phyloP scores from a whole-genome alignment of 495 filamentous ascomycete genomes.

The Neurospora tetrasperma region DNA sequence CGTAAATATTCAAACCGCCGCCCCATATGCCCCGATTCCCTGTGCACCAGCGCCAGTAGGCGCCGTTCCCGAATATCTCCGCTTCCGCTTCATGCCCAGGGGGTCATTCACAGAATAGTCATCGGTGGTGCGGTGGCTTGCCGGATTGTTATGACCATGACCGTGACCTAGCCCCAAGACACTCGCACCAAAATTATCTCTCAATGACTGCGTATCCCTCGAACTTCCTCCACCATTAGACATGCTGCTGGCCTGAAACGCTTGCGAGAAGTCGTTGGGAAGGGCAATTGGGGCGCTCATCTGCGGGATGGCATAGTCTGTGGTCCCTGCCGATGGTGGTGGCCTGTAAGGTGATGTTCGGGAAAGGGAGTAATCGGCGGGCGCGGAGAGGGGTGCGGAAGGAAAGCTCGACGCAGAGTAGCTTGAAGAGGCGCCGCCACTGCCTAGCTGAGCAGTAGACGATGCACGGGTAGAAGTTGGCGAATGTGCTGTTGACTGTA shows the following conservation, averaged over 20 bases:
- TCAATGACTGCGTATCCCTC: constrained; percentile 28
- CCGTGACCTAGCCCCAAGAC: constrained; percentile 23
- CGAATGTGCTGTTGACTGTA: constrained; percentile 31
- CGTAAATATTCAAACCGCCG: not conserved
- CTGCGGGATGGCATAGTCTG: constrained; percentile 44
- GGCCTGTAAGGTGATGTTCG: constrained; percentile 31
- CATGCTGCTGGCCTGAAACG: constrained; percentile 38
- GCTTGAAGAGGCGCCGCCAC: constrained; percentile 26
- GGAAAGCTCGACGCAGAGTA: constrained; percentile 40
- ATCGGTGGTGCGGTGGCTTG: constrained; percentile 22
- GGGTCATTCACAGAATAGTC: constrained; percentile 29
- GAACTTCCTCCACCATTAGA: constrained; percentile 27
- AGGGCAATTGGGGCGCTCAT: constrained; percentile 46
- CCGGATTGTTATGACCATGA: constrained; percentile 24
- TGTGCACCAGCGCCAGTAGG: not conserved
- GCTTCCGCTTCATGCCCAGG: constrained; percentile 40
- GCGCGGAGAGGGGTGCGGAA: constrained; percentile 42
- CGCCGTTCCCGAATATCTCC: constrained; percentile 29
- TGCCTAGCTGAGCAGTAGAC: constrained; percentile 30
- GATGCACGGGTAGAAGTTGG: constrained; percentile 25
- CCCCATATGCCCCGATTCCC: not conserved
- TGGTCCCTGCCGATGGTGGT: constrained; percentile 17
- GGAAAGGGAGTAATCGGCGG: constrained; percentile 43
- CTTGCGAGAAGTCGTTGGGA: constrained; percentile 41
- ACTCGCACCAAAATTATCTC: constrained; percentile 35